Evolutionary conservation across 2,329 filamentous ascomycete genomes (phyloP).

Genomic region (Colletotrichum magnum): DNA sequence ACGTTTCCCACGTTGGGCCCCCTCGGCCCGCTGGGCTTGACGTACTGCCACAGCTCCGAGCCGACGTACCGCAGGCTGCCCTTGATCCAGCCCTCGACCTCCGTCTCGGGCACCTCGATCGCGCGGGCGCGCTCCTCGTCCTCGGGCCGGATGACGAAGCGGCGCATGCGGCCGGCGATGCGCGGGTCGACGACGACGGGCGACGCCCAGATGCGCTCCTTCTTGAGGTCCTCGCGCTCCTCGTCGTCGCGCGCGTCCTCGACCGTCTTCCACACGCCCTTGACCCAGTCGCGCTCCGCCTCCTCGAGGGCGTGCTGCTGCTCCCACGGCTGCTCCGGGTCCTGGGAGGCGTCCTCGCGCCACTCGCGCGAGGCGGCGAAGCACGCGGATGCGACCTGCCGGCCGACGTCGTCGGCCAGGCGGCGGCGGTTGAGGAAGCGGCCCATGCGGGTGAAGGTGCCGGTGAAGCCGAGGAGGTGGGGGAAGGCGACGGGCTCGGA

Average conservation of each 20-base stretch:
- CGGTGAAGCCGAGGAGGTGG: constrained; percentile 92
- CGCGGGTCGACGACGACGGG: constrained; percentile 82
- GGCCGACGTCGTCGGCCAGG: constrained; percentile 89
- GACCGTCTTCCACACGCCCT: constrained; percentile 76
- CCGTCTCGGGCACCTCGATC: constrained; percentile 76
- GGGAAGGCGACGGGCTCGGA: constrained; percentile 83
- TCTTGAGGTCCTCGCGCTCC: constrained; percentile 57
- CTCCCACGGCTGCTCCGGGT: constrained; percentile 62
- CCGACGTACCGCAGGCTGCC: constrained; percentile 68
- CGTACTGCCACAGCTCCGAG: constrained; percentile 63
- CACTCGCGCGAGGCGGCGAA: constrained; percentile 72
- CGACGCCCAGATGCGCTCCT: constrained; percentile 82
- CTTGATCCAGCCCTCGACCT: constrained; percentile 79
- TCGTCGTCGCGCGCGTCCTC: constrained; percentile 56
- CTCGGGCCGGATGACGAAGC: constrained; percentile 78
- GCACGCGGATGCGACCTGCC: constrained; percentile 88
- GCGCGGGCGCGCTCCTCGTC: constrained; percentile 77
- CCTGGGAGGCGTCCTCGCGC: constrained; percentile 51
- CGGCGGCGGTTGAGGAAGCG: constrained; percentile 88
- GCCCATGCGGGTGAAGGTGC: constrained; percentile 87
- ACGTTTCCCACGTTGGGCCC: constrained; percentile 58
- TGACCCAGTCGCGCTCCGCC: constrained; percentile 89
- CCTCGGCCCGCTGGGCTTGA: constrained; percentile 54
- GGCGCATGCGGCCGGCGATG: constrained; percentile 84
- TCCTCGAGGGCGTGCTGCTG: constrained; percentile 74